These are phyloP conservation scores for Bipolaris bicolor DNA, from an alignment of 2,329 filamentous ascomycete genomes.

Conservation along the genomic window DNA sequence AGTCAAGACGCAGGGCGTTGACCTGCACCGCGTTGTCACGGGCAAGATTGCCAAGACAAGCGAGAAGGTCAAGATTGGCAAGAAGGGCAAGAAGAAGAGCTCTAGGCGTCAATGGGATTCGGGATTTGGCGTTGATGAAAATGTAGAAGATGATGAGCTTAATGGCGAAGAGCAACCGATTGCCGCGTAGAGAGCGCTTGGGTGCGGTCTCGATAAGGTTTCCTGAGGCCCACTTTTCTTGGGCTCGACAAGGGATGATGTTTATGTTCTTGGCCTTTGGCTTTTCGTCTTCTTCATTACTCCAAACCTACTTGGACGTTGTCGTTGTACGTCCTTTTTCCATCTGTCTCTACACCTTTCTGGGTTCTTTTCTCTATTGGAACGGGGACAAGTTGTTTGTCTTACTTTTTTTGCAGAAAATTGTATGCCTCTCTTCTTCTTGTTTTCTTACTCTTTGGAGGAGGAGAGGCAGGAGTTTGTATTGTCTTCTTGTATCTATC, in stretches of 20 bases:
- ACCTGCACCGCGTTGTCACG: slow-evolving; percentile 35
- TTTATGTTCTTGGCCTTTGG: neutral
- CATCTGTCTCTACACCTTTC: slow-evolving; percentile 1
- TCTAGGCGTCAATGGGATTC: slow-evolving; percentile 42
- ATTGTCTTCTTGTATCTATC: too few relatives aligned
- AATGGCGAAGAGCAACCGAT: slow-evolving; percentile 21
- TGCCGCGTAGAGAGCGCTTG: slow-evolving; percentile 20
- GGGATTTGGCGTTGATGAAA: slow-evolving; percentile 40
- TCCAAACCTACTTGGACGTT: neutral
- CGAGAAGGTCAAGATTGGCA: slow-evolving; percentile 42
- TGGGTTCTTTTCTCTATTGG: neutral
- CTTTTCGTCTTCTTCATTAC: slow-evolving; percentile 7
- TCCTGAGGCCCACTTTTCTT: neutral
- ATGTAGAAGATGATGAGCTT: slow-evolving; percentile 22
- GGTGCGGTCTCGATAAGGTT: neutral
- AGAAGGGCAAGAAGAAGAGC: slow-evolving; percentile 39
- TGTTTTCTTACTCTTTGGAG: neutral
- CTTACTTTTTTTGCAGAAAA: neutral
- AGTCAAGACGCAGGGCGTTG: slow-evolving; percentile 32
- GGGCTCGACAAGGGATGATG: neutral
- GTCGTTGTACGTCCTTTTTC: neutral
- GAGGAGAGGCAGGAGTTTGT: neutral
- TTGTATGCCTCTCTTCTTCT: neutral
- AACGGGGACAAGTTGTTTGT: slow-evolving; percentile 1
- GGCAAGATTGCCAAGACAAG: slow-evolving; percentile 41